Percentiles rank a stretch among this genome's conserved stretches.
These are phyloP conservation scores for Ophiocordyceps robertsii DNA, from an alignment of 2,329 filamentous ascomycete species.

Conservation along the genomic window DNA sequence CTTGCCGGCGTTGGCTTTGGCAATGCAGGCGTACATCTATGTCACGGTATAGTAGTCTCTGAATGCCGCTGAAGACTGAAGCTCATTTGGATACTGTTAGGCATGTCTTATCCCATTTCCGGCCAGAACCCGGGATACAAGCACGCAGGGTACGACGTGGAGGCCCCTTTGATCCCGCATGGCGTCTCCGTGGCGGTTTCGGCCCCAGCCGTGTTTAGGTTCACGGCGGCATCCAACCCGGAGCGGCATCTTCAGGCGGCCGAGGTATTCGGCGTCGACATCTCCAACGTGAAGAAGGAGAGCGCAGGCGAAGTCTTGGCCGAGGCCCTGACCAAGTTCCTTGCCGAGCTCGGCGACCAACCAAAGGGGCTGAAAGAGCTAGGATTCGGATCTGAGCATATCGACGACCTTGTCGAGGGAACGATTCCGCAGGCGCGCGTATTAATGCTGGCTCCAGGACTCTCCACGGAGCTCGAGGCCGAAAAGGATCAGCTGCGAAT, in stretches of 20 bases:
- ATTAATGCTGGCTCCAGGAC: conserved; percentile 75
- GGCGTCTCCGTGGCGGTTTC: conserved; percentile 92
- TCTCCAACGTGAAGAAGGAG: conserved; percentile 75
- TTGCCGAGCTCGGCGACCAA: conserved; percentile 77
- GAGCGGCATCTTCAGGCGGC: conserved; percentile 83
- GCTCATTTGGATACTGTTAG: conserved; percentile 17
- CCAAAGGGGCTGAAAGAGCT: conserved; percentile 72
- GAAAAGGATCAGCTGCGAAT: conserved; percentile 59
- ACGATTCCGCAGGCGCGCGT: conserved; percentile 88
- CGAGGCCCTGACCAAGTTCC: conserved; percentile 70
- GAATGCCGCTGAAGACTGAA: not conserved
- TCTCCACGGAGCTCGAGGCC: conserved; percentile 54
- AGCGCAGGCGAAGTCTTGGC: conserved; percentile 79
- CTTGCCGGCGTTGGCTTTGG: conserved; percentile 93
- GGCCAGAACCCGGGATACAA: conserved; percentile 85
- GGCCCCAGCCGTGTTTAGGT: conserved; percentile 84
- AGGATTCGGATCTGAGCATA: conserved; percentile 62
- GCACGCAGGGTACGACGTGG: conserved; percentile 73
- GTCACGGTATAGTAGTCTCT: conserved; percentile 32
- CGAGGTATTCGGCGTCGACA: conserved; percentile 81
- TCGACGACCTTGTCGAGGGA: conserved; percentile 80
- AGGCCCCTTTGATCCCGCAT: conserved; percentile 76
- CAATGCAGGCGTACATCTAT: conserved; percentile 85
- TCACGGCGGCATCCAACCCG: conserved; percentile 83
- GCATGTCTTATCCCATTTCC: conserved; percentile 97